Percentiles rank a stretch among this genome's conserved stretches.
These are phyloP conservation scores for Boletus reticulatus DNA, from an alignment of 768 basidiomycete genomes.

Conservation along the genomic window DNA sequence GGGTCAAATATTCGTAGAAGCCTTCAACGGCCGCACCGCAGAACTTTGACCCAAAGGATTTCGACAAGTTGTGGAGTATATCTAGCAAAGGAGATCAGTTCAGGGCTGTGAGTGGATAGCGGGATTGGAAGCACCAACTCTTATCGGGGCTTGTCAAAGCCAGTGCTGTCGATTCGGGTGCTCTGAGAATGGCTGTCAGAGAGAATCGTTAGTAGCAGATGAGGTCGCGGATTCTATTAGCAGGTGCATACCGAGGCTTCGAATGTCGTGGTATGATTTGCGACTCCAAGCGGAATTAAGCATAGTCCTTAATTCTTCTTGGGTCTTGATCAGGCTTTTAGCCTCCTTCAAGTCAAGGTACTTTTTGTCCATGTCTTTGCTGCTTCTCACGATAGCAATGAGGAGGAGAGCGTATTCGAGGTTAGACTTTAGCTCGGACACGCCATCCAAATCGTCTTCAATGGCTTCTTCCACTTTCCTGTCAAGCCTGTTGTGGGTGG, in stretches of 20 bases:
- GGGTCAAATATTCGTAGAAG: conserved; percentile 18
- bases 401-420: neutral
- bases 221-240: too few species aligned
- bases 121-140: neutral
- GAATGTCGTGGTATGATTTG: conserved; percentile 3
- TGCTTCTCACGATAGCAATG: neutral
- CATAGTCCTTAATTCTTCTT: neutral
- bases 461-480: too few species aligned
- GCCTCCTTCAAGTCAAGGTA: accelerated
- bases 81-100: neutral
- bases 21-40: conserved; percentile 8
- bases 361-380: neutral
- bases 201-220: neutral
- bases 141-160: too few species aligned
- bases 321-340: neutral
- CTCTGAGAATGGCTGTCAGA: neutral
- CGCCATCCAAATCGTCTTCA: too few species aligned
- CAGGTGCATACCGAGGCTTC: conserved; percentile 1
- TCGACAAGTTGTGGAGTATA: neutral
- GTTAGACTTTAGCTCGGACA: too few species aligned
- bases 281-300: neutral
- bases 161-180: neutral
- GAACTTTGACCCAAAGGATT: conserved; percentile 1
- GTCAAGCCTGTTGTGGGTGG: too few species aligned
- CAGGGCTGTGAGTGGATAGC: too few species aligned